Percentiles rank a stretch among this genome's conserved stretches.
phyloP scores from a whole-genome alignment of 176 grass and related monocot genomes.

The Alopecurus myosuroides region DNA sequence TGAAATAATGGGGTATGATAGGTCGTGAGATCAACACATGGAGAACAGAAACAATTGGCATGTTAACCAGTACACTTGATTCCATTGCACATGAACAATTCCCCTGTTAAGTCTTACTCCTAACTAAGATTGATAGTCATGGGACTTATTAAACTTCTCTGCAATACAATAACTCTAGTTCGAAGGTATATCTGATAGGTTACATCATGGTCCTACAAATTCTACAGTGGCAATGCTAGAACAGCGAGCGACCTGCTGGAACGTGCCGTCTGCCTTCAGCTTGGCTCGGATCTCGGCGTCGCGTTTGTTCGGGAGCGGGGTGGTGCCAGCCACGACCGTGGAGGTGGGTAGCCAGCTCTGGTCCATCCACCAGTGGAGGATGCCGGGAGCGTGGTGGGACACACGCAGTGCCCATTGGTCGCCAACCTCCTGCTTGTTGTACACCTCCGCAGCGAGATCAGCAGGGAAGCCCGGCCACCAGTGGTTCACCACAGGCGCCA shows the following conservation, averaged over 20 bases:
- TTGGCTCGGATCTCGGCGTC: constrained; percentile 36
- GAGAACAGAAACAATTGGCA: too few relatives aligned
- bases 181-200: too few relatives aligned
- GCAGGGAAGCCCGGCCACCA: constrained; percentile 70
- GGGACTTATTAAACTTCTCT: too few relatives aligned
- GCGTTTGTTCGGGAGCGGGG: constrained; percentile 46
- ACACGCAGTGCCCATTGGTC: constrained; percentile 71
- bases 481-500: constrained; percentile 59
- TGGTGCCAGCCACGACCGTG: constrained; percentile 55
- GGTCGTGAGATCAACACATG: too few relatives aligned
- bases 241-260: constrained; percentile 48
- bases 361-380: constrained; percentile 89
- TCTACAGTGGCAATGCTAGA: too few relatives aligned
- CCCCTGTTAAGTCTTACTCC: too few relatives aligned
- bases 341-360: constrained; percentile 74
- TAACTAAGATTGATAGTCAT: too few relatives aligned
- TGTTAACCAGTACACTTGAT: too few relatives aligned
- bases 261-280: constrained; percentile 4
- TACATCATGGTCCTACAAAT: too few relatives aligned
- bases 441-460: constrained; percentile 35
- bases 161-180: too few relatives aligned
- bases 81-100: too few relatives aligned
- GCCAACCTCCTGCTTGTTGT: constrained; percentile 46
- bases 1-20: too few relatives aligned
- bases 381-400: constrained; percentile 51